Percentiles rank a stretch among this genome's conserved stretches.
These are phyloP conservation scores for Solanum dulcamara DNA, from an alignment of 257 asterid species.

Conservation along the genomic window DNA sequence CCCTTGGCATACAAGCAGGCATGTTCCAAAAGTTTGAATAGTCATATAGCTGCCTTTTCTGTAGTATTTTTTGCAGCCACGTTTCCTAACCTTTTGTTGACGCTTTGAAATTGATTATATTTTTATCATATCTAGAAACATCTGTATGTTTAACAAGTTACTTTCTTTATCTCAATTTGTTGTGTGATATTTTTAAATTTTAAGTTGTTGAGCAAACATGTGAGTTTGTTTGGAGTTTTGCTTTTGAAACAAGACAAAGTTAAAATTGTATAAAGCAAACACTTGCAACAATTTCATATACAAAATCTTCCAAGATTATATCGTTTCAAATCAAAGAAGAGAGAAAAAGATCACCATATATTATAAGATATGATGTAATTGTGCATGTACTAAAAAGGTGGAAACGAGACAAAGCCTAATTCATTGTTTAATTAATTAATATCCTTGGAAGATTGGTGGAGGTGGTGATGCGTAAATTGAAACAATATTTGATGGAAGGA, in stretches of 20 bases:
- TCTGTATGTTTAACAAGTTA: too few species aligned
- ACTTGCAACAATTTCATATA: background rate
- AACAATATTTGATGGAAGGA: conserved; percentile 1
- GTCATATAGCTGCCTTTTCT: too few species aligned
- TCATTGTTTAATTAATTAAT: background rate
- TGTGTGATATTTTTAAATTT: too few species aligned
- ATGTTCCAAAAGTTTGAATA: too few species aligned
- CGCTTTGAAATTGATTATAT: too few species aligned
- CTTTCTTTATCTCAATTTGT: too few species aligned
- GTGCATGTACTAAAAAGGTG: background rate
- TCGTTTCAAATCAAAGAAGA: background rate
- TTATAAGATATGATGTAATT: background rate
- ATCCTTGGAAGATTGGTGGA: conserved; percentile 3
- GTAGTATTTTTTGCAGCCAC: too few species aligned
- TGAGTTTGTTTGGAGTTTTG: background rate
- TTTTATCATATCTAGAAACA: too few species aligned
- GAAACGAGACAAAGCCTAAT: background rate
- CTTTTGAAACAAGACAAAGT: background rate
- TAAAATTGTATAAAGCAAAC: background rate
- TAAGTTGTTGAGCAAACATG: background rate
- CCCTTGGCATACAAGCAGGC: too few species aligned
- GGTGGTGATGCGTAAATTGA: conserved; percentile 7
- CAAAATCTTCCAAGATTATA: background rate
- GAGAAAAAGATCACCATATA: background rate
- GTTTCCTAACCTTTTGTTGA: too few species aligned